phyloP scores from a whole-genome alignment of 768 basidiomycete genomes.

The Termitomyces sp. region DNA sequence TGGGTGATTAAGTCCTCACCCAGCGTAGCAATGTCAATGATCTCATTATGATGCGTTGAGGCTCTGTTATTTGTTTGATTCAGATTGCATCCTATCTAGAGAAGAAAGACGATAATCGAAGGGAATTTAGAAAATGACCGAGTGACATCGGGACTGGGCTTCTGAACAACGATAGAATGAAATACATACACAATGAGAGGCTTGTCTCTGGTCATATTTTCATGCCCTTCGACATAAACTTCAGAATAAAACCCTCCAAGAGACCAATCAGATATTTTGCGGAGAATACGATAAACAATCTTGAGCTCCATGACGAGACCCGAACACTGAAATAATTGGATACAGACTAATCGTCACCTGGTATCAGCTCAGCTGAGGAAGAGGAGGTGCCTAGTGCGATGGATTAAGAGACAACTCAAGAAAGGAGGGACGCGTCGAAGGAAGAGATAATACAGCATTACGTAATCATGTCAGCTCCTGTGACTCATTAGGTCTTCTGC shows the following conservation, averaged over 20 bases:
- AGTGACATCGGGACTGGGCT: not conserved
- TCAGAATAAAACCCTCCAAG: slow-evolving; percentile 58
- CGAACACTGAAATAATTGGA: not conserved
- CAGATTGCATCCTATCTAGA: not conserved
- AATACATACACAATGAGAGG: not conserved
- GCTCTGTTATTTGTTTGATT: slow-evolving; percentile 29
- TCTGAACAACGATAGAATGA: not conserved
- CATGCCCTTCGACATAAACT: slow-evolving; percentile 48
- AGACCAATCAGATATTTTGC: slow-evolving; percentile 57
- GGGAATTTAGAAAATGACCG: too few relatives aligned
- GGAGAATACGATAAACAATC: slow-evolving; percentile 54
- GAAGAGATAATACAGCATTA: too few relatives aligned
- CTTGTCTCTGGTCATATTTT: slow-evolving; percentile 52
- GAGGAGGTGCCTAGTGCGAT: too few relatives aligned
- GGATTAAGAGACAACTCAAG: not conserved
- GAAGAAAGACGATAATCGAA: not conserved
- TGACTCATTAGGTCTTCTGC: too few relatives aligned
- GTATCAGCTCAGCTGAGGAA: too few relatives aligned
- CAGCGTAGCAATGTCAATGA: slow-evolving; percentile 49
- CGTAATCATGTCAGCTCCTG: too few relatives aligned
- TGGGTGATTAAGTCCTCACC: not conserved
- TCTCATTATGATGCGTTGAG: slow-evolving; percentile 66
- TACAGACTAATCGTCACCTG: not conserved
- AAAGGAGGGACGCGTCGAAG: not conserved
- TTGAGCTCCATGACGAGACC: slow-evolving; percentile 36